A percentile compares a stretch with the other conserved stretches of the same genome.
Evolutionary conservation across 305 asterid genomes (phyloP).

Genomic region (Fraxinus xanthoxyloides): DNA sequence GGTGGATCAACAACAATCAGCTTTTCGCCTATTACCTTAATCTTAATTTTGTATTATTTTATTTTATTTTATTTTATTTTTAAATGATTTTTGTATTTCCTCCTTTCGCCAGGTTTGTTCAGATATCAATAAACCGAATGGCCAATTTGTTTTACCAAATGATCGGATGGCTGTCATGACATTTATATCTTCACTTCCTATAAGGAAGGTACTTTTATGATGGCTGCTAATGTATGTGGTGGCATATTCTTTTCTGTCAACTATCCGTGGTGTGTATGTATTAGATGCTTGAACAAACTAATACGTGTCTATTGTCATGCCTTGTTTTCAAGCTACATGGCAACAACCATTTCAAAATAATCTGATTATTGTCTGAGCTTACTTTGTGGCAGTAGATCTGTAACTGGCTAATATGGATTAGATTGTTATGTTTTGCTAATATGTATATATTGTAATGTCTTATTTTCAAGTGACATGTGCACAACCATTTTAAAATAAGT

Average conservation of each 20-base stretch:
- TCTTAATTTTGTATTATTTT: background rate
- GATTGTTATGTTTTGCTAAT: background rate
- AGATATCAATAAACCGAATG: conserved; percentile 94
- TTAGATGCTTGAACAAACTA: background rate
- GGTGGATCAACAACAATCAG: background rate
- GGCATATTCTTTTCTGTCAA: background rate
- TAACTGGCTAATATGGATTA: background rate
- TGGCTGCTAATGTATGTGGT: conserved; percentile 11
- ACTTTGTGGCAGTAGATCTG: background rate
- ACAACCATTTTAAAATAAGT: background rate
- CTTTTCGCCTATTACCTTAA: background rate
- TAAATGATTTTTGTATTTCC: background rate
- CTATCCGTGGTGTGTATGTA: background rate
- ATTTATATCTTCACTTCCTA: conserved; percentile 88
- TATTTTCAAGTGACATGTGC: background rate
- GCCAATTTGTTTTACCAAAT: conserved; percentile 86
- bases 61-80: too few species aligned
- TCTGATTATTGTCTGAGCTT: background rate
- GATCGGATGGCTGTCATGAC: conserved; percentile 76
- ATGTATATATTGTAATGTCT: background rate
- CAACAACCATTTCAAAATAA: background rate
- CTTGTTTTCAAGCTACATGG: background rate
- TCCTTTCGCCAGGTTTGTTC: conserved; percentile 71
- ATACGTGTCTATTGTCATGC: background rate
- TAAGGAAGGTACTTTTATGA: conserved; percentile 69